Conservation (phyloP, 2,329 filamentous ascomycete genomes). For the Rugonectria rugulosa region DNA sequence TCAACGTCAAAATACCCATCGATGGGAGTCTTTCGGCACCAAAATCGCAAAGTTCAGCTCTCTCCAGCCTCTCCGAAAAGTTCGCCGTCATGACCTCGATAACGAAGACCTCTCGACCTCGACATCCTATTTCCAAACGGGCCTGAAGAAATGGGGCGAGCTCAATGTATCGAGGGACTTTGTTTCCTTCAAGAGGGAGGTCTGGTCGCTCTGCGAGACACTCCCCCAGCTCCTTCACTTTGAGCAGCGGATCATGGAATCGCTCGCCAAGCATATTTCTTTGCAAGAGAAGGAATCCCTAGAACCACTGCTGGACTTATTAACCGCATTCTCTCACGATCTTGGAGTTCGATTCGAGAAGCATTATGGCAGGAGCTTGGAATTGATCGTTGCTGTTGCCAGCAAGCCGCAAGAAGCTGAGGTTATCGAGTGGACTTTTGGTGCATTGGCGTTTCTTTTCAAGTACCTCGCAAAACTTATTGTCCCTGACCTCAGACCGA, state of each 20-base stretch:
- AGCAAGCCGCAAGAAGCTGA: conserved; percentile 79
- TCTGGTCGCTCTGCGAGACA: conserved; percentile 83
- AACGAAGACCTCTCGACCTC: conserved; percentile 77
- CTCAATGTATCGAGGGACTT: conserved; percentile 89
- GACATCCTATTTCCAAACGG: conserved; percentile 86
- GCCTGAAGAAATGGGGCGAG: conserved; percentile 88
- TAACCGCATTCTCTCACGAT: conserved; percentile 95
- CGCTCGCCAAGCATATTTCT: conserved; percentile 78
- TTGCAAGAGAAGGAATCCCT: conserved; percentile 80
- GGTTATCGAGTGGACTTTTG: conserved; percentile 98
- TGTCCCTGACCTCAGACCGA: conserved; percentile 83
- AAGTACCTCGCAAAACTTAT: conserved; percentile 93
- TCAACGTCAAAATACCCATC: conserved; percentile 80
- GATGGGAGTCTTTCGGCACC: conserved; percentile 89
- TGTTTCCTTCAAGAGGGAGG: conserved; percentile 76
- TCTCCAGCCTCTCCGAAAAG: conserved; percentile 89
- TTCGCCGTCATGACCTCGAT: conserved; percentile 84
- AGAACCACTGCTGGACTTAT: conserved; percentile 85
- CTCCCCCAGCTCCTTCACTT: conserved; percentile 92
- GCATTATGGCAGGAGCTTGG: conserved; percentile 80
- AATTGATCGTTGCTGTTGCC: conserved; percentile 79
- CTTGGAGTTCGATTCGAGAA: conserved; percentile 87
- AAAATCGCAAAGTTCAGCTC: conserved; percentile 90
- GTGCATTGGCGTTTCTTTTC: conserved; percentile 92
- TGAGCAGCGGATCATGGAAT: conserved; percentile 82